Conservation (phyloP, 2,329 filamentous ascomycete species). For the Cytospora leucostoma region DNA sequence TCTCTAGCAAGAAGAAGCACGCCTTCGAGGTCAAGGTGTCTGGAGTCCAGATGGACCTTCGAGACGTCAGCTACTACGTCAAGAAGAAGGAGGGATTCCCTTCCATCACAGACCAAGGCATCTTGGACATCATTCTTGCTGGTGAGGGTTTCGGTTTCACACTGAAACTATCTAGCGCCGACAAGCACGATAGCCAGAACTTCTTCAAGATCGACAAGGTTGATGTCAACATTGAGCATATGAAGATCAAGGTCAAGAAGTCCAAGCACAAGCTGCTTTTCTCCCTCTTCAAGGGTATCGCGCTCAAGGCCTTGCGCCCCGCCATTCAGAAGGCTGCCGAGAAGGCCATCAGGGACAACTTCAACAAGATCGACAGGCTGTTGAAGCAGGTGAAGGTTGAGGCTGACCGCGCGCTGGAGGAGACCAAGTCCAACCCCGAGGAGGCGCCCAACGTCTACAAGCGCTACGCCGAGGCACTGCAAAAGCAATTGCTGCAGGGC, state of each 20-base stretch:
- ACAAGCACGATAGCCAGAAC: conserved; percentile 72
- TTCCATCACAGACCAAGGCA: conserved; percentile 79
- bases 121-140: conserved; percentile 84
- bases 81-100: conserved; percentile 95
- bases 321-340: conserved; percentile 85
- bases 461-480: conserved; percentile 75
- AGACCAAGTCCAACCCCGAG: conserved; percentile 68
- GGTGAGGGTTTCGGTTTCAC: conserved; percentile 90
- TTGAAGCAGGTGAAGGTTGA: conserved; percentile 80
- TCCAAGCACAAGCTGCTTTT: conserved; percentile 95
- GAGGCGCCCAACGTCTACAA: conserved; percentile 81
- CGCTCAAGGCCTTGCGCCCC: conserved; percentile 81
- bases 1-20: conserved; percentile 79
- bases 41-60: conserved; percentile 89
- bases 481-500: conserved; percentile 72
- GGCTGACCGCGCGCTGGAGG: conserved; percentile 69
- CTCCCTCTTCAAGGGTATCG: conserved; percentile 78
- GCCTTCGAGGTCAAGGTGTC: conserved; percentile 79
- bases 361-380: conserved; percentile 71
- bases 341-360: conserved; percentile 83
- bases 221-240: conserved; percentile 75
- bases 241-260: conserved; percentile 88
- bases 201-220: conserved; percentile 96
- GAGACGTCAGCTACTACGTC: conserved; percentile 90
- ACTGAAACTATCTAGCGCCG: conserved; percentile 80